Conservation (phyloP, 1,139 yeast species). For the Tardiomyces depauwii region DNA sequence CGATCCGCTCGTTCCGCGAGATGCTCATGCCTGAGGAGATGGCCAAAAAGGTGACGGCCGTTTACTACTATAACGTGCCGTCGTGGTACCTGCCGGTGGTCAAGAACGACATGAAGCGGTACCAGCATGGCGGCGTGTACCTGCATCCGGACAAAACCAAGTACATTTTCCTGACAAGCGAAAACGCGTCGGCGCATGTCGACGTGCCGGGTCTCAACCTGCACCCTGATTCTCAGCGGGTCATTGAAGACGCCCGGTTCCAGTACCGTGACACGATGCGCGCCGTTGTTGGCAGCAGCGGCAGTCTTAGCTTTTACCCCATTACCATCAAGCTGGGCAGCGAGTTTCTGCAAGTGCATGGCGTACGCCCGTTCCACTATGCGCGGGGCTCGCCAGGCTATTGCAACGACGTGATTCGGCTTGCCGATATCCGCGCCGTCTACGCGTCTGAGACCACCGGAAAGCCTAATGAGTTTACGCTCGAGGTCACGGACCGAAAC, state of each 20-base stretch:
- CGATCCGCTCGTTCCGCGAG: constrained; percentile 12
- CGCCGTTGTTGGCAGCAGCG: constrained; percentile 3
- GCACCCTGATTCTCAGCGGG: constrained; percentile 13
- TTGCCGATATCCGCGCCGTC: constrained; percentile 36
- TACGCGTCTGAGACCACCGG: constrained; percentile 41
- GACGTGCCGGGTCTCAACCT: constrained; percentile 8
- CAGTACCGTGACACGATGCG: constrained; percentile 10
- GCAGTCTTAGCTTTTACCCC: constrained; percentile 21
- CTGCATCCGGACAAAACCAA: constrained; percentile 15
- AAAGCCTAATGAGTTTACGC: constrained; percentile 44
- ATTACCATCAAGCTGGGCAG: constrained; percentile 61
- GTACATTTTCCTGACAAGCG: constrained; percentile 14
- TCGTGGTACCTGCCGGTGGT: constrained; percentile 30
- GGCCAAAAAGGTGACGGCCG: constrained; percentile 41
- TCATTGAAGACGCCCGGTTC: constrained; percentile 14
- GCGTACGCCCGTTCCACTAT: constrained; percentile 41
- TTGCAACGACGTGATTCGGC: constrained; percentile 14
- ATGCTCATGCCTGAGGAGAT: constrained; percentile 35
- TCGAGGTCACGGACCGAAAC: constrained; percentile 34
- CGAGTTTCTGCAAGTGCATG: constrained; percentile 48
- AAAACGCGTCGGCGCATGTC: too few species aligned
- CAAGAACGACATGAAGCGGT: constrained; percentile 12
- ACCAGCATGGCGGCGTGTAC: constrained; percentile 10
- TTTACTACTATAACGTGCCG: constrained; percentile 55
- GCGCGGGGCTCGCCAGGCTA: constrained; percentile 20